Evolutionary conservation across 2,329 filamentous ascomycete genomes (phyloP), one percentile per base, ranked within the genome.

Genomic region (Penicillium crustosum): DNA sequence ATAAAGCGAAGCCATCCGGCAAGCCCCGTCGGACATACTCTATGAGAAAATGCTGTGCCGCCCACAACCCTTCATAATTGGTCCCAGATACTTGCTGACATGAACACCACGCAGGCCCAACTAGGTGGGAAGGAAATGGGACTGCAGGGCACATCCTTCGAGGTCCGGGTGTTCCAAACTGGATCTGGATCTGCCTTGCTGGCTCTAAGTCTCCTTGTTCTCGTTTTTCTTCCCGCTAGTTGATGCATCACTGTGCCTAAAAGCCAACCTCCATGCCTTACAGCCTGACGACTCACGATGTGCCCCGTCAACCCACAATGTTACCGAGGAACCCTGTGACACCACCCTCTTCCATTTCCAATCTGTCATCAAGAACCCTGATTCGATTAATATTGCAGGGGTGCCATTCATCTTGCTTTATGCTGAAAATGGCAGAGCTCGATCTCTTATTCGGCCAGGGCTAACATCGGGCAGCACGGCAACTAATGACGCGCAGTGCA

Each of bases 251-350:
- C 38, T 47, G 25, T 49, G 57, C 57, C 58, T 56, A 53, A 53
- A 33, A 51, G 33, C 51, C 57, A 44, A n/a, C 25, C 29, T 49
- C 55, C 54, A 65, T 66, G 64, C 65, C 65, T 66, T 58, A 50
- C 58, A 65, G 59, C 65, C 65, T 66, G 58, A 66, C 58, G 44
- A 61, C 44, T 55, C 44, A 49, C 58, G 51, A 65, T 61, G 63
- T 65, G 55, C 49, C 55, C 62, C 56, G 55, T 67, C 54, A 57
- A 62, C 57, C 56, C 56, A 58, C 54, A 52, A 55, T 42, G 51
- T 52, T 53, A 60, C 55, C 61, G 57, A 66, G 65, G 35, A 35
- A 45, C 61, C 64, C 65, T 45, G 61, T 66, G 57, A 47, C 58
- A 66, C 65, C 63, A 65, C 31, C 31, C 31, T 59, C 62, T 53